phyloP scores from a whole-genome alignment of 176 grass and related monocot species.

The Cymbopogon citratus region DNA sequence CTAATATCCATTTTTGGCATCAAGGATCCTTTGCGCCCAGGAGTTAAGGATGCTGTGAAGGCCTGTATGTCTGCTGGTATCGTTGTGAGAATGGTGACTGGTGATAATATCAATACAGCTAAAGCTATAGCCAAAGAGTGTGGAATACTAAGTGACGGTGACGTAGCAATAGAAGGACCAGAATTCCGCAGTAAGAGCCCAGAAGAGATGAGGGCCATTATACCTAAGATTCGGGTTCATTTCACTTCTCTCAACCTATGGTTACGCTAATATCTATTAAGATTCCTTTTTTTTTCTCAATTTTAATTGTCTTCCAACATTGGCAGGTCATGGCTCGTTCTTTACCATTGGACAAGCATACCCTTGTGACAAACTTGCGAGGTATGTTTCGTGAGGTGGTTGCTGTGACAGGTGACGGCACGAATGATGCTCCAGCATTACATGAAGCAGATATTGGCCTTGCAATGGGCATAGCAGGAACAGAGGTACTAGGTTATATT shows the following conservation, averaged over 20 bases:
- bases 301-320: too few relatives aligned
- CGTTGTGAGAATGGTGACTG: slow-evolving; percentile 86
- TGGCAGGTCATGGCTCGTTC: too few relatives aligned
- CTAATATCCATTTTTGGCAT: slow-evolving; percentile 84
- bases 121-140: slow-evolving; percentile 97
- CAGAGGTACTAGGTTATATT: too few relatives aligned
- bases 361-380: too few relatives aligned
- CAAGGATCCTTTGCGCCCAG: slow-evolving; percentile 82
- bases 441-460: too few relatives aligned
- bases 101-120: slow-evolving; percentile 95
- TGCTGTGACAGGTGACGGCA: too few relatives aligned
- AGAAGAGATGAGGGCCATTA: slow-evolving; percentile 69
- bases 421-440: too few relatives aligned
- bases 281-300: too few relatives aligned
- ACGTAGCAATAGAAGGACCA: slow-evolving; percentile 81
- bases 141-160: slow-evolving; percentile 80
- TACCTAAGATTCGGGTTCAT: slow-evolving; percentile 77
- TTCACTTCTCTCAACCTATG: not conserved
- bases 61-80: slow-evolving; percentile 76
- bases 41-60: slow-evolving; percentile 85
- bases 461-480: too few relatives aligned
- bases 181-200: slow-evolving; percentile 67
- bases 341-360: too few relatives aligned
- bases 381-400: too few relatives aligned
- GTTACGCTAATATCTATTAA: not conserved